Evolutionary conservation across 164 flowering plant species (phyloP).

Genomic region (Saururus chinensis): DNA sequence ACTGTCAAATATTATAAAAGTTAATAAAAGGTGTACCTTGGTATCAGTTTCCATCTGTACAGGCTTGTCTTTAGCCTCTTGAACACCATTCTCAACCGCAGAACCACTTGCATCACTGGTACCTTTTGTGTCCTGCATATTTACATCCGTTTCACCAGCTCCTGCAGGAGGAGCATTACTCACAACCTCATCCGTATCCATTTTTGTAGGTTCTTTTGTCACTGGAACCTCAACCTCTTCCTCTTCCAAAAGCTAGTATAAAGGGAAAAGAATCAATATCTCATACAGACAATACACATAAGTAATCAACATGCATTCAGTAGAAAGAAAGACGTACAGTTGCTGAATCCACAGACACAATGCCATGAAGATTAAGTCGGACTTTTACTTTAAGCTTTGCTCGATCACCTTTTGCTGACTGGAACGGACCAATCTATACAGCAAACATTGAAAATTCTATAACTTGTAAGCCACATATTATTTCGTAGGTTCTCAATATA

Average conservation of each 20-base stretch:
- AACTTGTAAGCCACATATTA: no score
- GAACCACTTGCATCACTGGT: slow-evolving; percentile 3
- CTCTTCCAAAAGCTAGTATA: slow-evolving; percentile 61
- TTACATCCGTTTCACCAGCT: background rate
- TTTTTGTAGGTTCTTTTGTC: slow-evolving; percentile 30
- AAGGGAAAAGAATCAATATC: background rate
- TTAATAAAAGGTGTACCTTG: no score
- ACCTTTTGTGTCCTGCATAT: slow-evolving; percentile 1
- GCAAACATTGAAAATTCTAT: background rate
- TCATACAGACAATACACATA: background rate
- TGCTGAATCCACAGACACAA: slow-evolving; percentile 82
- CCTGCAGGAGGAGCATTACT: slow-evolving; percentile 24
- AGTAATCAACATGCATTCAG: background rate
- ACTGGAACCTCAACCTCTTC: slow-evolving; percentile 61
- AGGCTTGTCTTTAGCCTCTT: slow-evolving; percentile 51
- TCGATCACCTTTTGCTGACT: slow-evolving; percentile 54
- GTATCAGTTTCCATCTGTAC: slow-evolving; percentile 78
- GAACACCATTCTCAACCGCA: slow-evolving; percentile 1
- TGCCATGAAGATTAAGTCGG: slow-evolving; percentile 74
- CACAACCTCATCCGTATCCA: slow-evolving; percentile 72
- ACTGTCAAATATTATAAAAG: no score
- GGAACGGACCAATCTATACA: slow-evolving; percentile 62
- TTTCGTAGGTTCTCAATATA: no score
- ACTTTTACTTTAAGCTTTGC: slow-evolving; percentile 78
- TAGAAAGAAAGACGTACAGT: slow-evolving; percentile 38